These are phyloP conservation scores for Fusarium proliferatum DNA, from an alignment of 2,329 filamentous ascomycete species.

Conservation along the genomic window DNA sequence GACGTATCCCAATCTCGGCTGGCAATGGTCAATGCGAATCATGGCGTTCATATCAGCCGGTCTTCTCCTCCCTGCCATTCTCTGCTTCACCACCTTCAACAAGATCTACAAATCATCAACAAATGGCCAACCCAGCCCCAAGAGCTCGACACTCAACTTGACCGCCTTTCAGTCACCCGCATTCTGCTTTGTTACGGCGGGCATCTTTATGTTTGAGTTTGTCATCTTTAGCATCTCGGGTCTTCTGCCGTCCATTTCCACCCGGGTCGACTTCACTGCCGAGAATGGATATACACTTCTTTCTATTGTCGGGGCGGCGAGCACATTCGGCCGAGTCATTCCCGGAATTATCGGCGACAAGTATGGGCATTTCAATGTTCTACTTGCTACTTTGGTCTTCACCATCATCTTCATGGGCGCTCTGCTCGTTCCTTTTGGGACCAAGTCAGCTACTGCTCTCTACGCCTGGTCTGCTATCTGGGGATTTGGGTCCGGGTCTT, in stretches of 20 bases:
- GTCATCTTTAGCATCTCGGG: constrained; percentile 60
- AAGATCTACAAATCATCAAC: constrained; percentile 30
- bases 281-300: constrained; percentile 57
- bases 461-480: constrained; percentile 59
- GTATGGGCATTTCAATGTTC: constrained; percentile 57
- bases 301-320: constrained; percentile 57
- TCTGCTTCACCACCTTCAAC: constrained; percentile 51
- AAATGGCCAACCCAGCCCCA: constrained; percentile 15
- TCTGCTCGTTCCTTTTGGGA: constrained; percentile 59
- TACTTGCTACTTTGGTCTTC: constrained; percentile 42
- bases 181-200: constrained; percentile 55
- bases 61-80: constrained; percentile 41
- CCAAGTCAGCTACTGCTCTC: constrained; percentile 51
- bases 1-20: constrained; percentile 46
- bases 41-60: constrained; percentile 46
- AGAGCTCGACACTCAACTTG: constrained; percentile 50
- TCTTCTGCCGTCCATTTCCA: constrained; percentile 59
- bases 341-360: constrained; percentile 57
- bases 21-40: constrained; percentile 50
- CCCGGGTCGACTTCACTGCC: constrained; percentile 47
- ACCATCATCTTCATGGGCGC: constrained; percentile 55
- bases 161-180: constrained; percentile 54
- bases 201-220: constrained; percentile 60
- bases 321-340: constrained; percentile 55
- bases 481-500: constrained; percentile 61